Evolutionary conservation across 148 eudicot species (phyloP), one percentile per base, ranked within the genome.

Genomic region (Rhododendron kiyosumense): DNA sequence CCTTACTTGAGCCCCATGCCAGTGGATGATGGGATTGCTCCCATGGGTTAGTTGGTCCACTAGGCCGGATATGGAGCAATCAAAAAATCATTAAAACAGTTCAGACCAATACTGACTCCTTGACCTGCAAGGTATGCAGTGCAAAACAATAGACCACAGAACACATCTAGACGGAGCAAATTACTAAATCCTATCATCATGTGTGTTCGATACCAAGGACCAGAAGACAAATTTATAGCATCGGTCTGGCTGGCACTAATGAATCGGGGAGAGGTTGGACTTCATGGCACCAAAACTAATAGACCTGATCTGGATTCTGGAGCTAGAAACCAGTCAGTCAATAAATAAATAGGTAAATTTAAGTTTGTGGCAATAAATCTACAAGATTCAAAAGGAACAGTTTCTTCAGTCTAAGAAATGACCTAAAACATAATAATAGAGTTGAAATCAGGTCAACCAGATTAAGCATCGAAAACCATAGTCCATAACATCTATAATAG

Each of bases 381-480:
- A 78, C 52, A 11, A 78, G 81, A 78, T 43, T 76, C 45, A 78
- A 28, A 78, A 78, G 18, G 57, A 45, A 45, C 28, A 46, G 24
- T 46, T 43, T 46, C 81, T 43, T 78, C 28, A 6, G 48, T 36
- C 34, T 4, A 15, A 46, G 8, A 45, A 78, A 78, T 22, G 30
- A 49, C 41, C 41, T 0, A 78, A n/a, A 59, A 82, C 65, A n/a
- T 38, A 82, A 41, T 26, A 41, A 65, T 15, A 26, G 38, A 28
- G 43, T 69, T 28, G n/a, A 49, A 77, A 83, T 41, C 61, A 36
- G 22, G 38, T 49, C 54, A 84, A 84, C 52, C 79, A 48, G 85
- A 32, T 48, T 49, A 20, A 30, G n/a, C 28, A 82, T 63, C 17
- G 1, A 10, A 78, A 30, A 4, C 15, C 51, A 4, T 67, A 43